phyloP scores from a whole-genome alignment of 345 rosid genomes.

The Salix brachista region DNA sequence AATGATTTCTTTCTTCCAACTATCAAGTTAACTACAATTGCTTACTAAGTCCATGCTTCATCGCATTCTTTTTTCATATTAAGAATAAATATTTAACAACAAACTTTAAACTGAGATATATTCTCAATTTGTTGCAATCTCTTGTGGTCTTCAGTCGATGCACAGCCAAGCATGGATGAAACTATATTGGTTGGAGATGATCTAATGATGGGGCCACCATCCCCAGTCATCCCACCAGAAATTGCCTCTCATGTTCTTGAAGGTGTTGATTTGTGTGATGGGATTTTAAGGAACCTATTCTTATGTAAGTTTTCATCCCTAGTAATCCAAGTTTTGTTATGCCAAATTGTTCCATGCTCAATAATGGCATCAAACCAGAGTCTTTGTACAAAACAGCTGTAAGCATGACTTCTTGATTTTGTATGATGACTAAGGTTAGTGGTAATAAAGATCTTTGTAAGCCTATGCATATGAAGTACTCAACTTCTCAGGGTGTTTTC shows the following conservation, averaged over 20 bases:
- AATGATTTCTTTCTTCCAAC: neutral
- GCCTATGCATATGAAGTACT: neutral
- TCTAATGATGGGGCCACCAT: slow-evolving; percentile 90
- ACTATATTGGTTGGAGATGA: slow-evolving; percentile 91
- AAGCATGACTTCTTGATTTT: neutral
- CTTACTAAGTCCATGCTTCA: neutral
- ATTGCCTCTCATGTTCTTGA: slow-evolving; percentile 68
- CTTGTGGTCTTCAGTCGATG: slow-evolving; percentile 56
- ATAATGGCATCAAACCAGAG: neutral
- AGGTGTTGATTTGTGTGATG: slow-evolving; percentile 83
- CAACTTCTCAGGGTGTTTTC: neutral
- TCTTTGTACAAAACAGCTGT: neutral
- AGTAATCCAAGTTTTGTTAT: neutral
- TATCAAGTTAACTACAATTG: neutral
- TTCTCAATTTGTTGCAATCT: neutral
- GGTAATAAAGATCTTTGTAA: no score
- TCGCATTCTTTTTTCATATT: neutral
- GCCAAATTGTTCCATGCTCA: neutral
- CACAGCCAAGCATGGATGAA: slow-evolving; percentile 94
- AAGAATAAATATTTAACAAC: neutral
- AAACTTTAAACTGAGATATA: neutral
- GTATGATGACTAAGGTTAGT: neutral
- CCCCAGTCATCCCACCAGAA: slow-evolving; percentile 83
- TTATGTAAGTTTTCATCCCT: slow-evolving; percentile 53
- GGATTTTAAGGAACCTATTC: slow-evolving; percentile 73